These are phyloP conservation scores for Magnolia kwangsiensis DNA, from an alignment of 164 flowering plant species.

Conservation along the genomic window DNA sequence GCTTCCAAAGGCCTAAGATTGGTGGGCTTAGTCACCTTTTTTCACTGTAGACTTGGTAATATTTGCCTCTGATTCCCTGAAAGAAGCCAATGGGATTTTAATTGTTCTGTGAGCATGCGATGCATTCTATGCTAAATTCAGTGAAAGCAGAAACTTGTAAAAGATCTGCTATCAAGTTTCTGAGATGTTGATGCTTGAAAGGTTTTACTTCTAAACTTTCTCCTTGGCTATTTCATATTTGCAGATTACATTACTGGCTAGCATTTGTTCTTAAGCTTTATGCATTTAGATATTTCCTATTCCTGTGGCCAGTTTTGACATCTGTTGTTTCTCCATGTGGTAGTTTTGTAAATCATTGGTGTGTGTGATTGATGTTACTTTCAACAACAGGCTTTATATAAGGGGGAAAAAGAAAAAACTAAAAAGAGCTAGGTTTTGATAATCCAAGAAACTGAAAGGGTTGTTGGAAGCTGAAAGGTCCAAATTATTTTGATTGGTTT, in stretches of 20 bases:
- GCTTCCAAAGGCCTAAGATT: slow-evolving; percentile 51
- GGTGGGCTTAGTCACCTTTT: slow-evolving; percentile 41
- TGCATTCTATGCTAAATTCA: slow-evolving; percentile 26
- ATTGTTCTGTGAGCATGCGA: slow-evolving; percentile 24
- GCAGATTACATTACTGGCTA: neutral
- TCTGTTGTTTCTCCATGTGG: neutral
- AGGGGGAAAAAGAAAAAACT: too few relatives aligned
- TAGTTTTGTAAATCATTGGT: neutral
- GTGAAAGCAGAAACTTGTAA: slow-evolving; percentile 22
- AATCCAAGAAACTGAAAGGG: too few relatives aligned
- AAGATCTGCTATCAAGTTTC: slow-evolving; percentile 6
- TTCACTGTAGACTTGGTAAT: slow-evolving; percentile 27
- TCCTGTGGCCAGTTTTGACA: neutral
- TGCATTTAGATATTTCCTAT: neutral
- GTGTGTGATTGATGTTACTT: neutral
- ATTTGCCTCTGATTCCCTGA: slow-evolving; percentile 26
- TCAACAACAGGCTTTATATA: neutral
- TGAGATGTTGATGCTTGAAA: slow-evolving; percentile 4
- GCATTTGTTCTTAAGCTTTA: neutral
- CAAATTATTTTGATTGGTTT: too few relatives aligned
- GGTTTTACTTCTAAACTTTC: slow-evolving; percentile 1
- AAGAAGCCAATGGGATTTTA: slow-evolving; percentile 17
- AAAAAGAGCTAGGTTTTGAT: too few relatives aligned
- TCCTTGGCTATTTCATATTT: neutral
- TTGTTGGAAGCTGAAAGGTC: too few relatives aligned